Evolutionary conservation across 2,329 filamentous ascomycete species (phyloP).

Genomic region (Trichophaea hybrida): DNA sequence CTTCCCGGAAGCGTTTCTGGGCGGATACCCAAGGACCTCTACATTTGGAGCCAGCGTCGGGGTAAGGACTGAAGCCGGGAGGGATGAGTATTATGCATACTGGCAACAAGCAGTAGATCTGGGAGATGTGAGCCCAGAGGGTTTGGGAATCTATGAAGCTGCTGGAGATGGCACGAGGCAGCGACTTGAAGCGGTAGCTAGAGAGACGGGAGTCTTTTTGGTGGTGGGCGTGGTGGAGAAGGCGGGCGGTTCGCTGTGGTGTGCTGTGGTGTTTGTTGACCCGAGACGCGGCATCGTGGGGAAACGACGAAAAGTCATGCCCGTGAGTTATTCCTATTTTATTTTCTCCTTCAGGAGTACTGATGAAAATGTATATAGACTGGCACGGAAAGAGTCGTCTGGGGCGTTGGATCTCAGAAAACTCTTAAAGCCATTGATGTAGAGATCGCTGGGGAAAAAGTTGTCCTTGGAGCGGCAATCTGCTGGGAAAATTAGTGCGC

Average conservation of each 20-base stretch:
- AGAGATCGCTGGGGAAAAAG: conserved; percentile 31
- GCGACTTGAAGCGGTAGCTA: conserved; percentile 58
- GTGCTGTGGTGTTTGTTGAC: conserved; percentile 67
- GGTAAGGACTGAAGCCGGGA: conserved; percentile 49
- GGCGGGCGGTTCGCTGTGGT: conserved; percentile 71
- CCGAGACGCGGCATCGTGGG: conserved; percentile 58
- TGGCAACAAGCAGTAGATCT: conserved; percentile 68
- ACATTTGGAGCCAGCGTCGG: conserved; percentile 65
- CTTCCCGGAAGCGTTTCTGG: conserved; percentile 83
- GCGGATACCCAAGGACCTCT: conserved; percentile 75
- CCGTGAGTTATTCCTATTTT: conserved; percentile 39
- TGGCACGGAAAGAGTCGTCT: conserved; percentile 66
- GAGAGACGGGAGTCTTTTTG: conserved; percentile 66
- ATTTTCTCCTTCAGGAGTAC: background rate
- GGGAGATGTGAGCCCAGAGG: conserved; percentile 58
- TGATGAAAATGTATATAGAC: conserved; percentile 38
- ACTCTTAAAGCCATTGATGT: conserved; percentile 55
- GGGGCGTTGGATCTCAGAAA: conserved; percentile 70
- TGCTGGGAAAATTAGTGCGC: conserved; percentile 77
- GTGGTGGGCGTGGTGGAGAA: conserved; percentile 68
- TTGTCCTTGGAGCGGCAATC: conserved; percentile 75
- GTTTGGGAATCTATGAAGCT: conserved; percentile 40
- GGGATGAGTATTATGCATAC: conserved; percentile 71
- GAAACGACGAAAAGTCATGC: conserved; percentile 86
- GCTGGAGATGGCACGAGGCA: conserved; percentile 64